Evolutionary conservation across 2,329 filamentous ascomycete species (phyloP).

Genomic region (Ampelomyces quisqualis): DNA sequence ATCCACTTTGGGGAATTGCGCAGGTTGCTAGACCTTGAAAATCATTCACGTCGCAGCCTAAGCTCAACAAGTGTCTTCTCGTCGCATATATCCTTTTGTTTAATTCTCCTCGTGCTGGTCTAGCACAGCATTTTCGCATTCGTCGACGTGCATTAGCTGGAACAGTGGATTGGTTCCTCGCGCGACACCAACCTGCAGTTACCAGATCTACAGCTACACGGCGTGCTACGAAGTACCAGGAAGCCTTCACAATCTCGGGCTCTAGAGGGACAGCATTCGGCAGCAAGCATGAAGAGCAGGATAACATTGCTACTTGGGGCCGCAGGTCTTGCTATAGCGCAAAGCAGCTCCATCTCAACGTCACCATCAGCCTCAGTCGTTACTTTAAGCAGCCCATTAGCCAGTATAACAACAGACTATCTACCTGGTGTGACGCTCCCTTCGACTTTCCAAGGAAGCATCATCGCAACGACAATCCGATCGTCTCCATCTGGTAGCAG

Average conservation of each 20-base stretch:
- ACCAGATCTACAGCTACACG: no score
- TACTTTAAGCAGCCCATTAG: conserved; percentile 27
- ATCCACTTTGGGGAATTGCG: conserved; percentile 6
- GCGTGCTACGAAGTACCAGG: no score
- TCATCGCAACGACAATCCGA: conserved; percentile 23
- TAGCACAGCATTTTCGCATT: no score
- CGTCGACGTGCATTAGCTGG: no score
- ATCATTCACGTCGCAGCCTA: not conserved
- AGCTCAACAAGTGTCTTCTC: not conserved
- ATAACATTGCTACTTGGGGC: conserved; percentile 27
- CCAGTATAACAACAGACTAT: conserved; percentile 17
- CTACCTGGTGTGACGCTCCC: conserved; percentile 30
- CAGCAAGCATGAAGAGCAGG: conserved; percentile 24
- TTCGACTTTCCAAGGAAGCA: conserved; percentile 33
- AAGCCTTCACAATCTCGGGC: no score
- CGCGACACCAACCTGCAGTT: no score
- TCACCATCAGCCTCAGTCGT: conserved; percentile 24
- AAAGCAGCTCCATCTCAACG: conserved; percentile 23
- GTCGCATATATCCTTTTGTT: not conserved
- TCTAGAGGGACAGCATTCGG: no score
- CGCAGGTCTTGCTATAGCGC: conserved; percentile 24
- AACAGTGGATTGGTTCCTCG: no score
- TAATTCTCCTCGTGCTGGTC: not conserved
- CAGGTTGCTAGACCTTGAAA: conserved; percentile 12
- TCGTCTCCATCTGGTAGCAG: conserved; percentile 19